A percentile compares a stretch with the other conserved stretches of the same genome.
Evolutionary conservation across 352 stramenopile genomes (phyloP).

Genomic region (Phytophthora sp.): DNA sequence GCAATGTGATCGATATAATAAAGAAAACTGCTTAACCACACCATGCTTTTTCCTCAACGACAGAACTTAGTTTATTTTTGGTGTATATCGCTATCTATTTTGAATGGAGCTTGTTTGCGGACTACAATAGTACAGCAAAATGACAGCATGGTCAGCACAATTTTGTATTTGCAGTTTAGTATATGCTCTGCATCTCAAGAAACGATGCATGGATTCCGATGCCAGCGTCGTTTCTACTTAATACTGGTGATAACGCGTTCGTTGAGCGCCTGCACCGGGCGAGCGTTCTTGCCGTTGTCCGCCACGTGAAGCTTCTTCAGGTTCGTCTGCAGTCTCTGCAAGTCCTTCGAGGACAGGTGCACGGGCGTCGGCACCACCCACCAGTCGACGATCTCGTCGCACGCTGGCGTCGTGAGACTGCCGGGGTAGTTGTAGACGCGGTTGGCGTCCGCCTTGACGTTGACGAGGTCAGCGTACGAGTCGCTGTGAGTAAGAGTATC

Average conservation of each 20-base stretch:
- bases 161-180: no score
- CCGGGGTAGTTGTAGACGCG: slow-evolving; percentile 57
- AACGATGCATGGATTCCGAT: no score
- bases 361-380: slow-evolving; percentile 41
- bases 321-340: slow-evolving; percentile 31
- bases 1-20: no score
- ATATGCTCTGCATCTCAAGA: no score
- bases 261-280: slow-evolving; percentile 40
- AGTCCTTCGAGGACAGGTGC: slow-evolving; percentile 32
- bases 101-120: no score
- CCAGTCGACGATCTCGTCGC: slow-evolving; percentile 60
- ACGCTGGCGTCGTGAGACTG: slow-evolving; percentile 56
- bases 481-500: not conserved
- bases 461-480: slow-evolving; percentile 29
- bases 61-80: no score
- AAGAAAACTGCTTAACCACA: no score
- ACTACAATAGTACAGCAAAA: no score
- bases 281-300: slow-evolving; percentile 44
- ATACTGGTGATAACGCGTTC: slow-evolving; percentile 20
- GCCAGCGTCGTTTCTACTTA: no score
- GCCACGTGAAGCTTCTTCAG: slow-evolving; percentile 26
- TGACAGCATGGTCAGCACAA: no score
- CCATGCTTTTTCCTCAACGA: no score
- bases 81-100: no score
- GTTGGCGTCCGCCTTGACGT: slow-evolving; percentile 11